phyloP scores from a whole-genome alignment of 2,329 filamentous ascomycete genomes.

The Penicillium sp. region DNA sequence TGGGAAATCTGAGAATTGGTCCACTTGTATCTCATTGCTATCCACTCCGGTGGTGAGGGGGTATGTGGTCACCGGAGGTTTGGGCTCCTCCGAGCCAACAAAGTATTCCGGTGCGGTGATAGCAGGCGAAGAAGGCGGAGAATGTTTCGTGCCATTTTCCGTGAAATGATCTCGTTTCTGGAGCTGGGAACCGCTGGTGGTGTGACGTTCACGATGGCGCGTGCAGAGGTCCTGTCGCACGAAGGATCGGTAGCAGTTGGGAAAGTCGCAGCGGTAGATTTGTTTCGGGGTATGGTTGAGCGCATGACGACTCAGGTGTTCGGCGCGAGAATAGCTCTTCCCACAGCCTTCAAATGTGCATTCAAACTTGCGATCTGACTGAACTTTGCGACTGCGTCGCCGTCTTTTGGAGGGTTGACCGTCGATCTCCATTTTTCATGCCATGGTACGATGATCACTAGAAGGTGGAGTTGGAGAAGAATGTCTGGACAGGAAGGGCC shows the following conservation, averaged over 20 bases:
- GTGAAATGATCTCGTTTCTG: constrained; percentile 42
- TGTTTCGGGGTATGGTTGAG: constrained; percentile 75
- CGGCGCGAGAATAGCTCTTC: constrained; percentile 91
- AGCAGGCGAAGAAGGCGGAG: constrained; percentile 18
- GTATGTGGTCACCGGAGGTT: constrained; percentile 15
- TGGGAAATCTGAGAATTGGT: constrained; percentile 16
- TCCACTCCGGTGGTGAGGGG: constrained; percentile 17
- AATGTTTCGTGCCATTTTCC: constrained; percentile 16
- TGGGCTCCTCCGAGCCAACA: constrained; percentile 11
- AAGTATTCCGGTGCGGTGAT: constrained; percentile 17
- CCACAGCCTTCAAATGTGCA: constrained; percentile 81
- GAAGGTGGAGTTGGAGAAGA: neutral
- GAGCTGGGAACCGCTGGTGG: constrained; percentile 50
- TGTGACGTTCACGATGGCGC: constrained; percentile 71
- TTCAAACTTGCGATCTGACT: constrained; percentile 53
- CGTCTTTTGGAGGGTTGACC: constrained; percentile 33
- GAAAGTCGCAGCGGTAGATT: constrained; percentile 87
- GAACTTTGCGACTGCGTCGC: constrained; percentile 39
- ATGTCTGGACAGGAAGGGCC: neutral
- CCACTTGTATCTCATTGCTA: constrained; percentile 11
- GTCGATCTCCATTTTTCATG: constrained; percentile 10
- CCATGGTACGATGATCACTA: constrained; percentile 1
- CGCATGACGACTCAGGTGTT: constrained; percentile 89
- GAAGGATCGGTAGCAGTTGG: constrained; percentile 80
- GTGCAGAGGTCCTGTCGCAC: constrained; percentile 88